These are phyloP conservation scores for Sporothrix protearum DNA, from an alignment of 2,329 filamentous ascomycete species.

Conservation along the genomic window DNA sequence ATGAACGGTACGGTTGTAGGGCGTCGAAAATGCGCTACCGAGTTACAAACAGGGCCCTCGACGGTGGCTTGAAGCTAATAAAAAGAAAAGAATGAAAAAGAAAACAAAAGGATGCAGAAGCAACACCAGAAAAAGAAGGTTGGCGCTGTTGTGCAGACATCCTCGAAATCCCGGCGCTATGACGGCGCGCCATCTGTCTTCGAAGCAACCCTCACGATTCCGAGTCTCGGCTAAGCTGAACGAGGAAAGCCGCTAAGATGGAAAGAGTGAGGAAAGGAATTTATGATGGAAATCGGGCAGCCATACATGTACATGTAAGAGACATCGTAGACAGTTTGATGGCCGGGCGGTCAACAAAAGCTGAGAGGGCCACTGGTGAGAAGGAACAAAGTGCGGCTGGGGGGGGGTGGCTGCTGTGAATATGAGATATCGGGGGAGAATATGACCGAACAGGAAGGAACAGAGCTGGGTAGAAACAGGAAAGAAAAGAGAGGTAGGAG, in stretches of 20 bases:
- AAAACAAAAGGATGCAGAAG: neutral
- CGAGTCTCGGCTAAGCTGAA: slow-evolving; percentile 24
- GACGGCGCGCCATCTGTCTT: neutral
- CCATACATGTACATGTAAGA: too few species aligned
- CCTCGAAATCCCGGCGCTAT: slow-evolving; percentile 19
- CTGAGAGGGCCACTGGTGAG: neutral
- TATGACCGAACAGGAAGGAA: neutral
- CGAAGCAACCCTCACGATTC: slow-evolving; percentile 7
- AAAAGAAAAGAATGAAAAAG: neutral
- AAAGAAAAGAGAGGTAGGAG: neutral
- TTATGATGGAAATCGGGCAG: neutral
- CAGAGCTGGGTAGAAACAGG: neutral
- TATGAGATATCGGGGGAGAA: neutral
- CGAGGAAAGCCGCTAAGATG: slow-evolving; percentile 10
- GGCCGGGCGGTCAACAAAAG: neutral
- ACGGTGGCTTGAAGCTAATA: neutral
- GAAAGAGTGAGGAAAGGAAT: neutral
- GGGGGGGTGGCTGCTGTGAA: neutral
- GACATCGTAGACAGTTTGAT: too few species aligned
- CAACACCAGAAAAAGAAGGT: neutral
- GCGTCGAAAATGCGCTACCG: neutral
- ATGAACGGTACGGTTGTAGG: slow-evolving; percentile 1
- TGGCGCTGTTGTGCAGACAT: neutral
- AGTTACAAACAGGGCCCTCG: neutral
- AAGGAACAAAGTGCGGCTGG: neutral